Base-by-base conservation (phyloP, 2,329 filamentous ascomycete species). In the Penicillium sp. region DNA sequence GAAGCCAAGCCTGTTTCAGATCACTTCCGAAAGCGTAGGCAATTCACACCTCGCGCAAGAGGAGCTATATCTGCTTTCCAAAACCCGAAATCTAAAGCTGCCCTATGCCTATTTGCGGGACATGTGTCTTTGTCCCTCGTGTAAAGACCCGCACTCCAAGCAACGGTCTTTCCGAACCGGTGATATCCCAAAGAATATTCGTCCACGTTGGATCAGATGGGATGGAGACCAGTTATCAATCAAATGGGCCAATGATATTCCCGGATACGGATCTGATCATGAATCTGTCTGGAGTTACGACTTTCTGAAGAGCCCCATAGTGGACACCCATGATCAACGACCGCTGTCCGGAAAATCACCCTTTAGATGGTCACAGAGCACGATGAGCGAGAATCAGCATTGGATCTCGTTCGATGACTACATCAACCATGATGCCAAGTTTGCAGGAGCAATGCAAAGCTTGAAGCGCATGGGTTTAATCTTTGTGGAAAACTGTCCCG, bases 401-500 rank as follows among this genome's bases (percentile, higher is more conserved):
- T 85, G 82, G 72, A 77, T 94, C 42, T 78, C 85, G 50, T 96
- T 89, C 72, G 67, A 84, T 0, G 84, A 86, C 38, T 97, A 91
- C 74, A 88, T 95, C 80, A 70, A 74, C 1, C 67, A 80, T 13
- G 84, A 83, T 45, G 66, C 72, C 0, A 77, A 77, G 0, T 85
- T 96, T 52, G 82, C 81, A 65, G 69, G 78, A 3, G 87, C 84
- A 2, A 77, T 96, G 49, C 72, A 77, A 11, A 81, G 86, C 47
- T 78, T 97, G 3, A 75, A 82, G 34, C 76, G 76, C 31, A 82
- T 87, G 47, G 94, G 94, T 0, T 76, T 97, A 0, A 76, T 96
- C 14, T 91, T 96, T 71, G 73, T 97, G 27, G 84, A 83, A 46
- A 83, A 85, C 56, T 87, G 96, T 5, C 92, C 93, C 0, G 78